Evolutionary conservation across 768 basidiomycete genomes (phyloP), one percentile per base, ranked within the genome.

Genomic region (Porpolomopsis calyptriformis): DNA sequence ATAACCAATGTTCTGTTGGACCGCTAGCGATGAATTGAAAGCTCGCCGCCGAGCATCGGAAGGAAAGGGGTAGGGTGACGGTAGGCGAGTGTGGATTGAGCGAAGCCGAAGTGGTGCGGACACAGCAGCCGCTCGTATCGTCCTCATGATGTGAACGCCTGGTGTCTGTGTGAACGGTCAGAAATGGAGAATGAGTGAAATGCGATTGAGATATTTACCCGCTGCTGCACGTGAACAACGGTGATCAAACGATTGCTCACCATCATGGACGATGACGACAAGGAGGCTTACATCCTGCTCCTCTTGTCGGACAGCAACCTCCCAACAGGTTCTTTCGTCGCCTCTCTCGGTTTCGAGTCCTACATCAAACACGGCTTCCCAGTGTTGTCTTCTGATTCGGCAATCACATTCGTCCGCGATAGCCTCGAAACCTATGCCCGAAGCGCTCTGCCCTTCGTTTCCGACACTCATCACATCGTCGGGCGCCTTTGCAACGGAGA

Each of bases 271-370:
- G 51, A 59, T 55, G 60, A 63, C 56, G 63, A 66, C 62, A 67
- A 66, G 47, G 81, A 85, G 57, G 68, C 74, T 0, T 87, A 85
- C 60, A 64, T 90, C 24, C 69, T 90, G 14, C 75, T 92, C 31
- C 71, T 93, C 27, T 74, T 94, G 35, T 75, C 87, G 0, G 91
- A 94, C 67, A 86, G 88, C 50, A 97, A 94, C 62, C 79, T 99
- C 2, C 96, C 96, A 2, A 98, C 94, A 0, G 96, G 96, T 27
- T 85, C 94, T 1, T 99, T 99, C 61, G 88, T 97, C 48, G 88
- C 93, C 0, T 96, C 92, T 1, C 77, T 88, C 2, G 94, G 94
- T 1, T 74, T 98, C 49, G 94, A 99, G 57, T 90, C 91, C 4
- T 92, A 80, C 59, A 65, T 78, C 33, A 82, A 85, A 22, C 96